Percentiles rank a stretch among this genome's conserved stretches.
phyloP scores from a whole-genome alignment of 2,329 filamentous ascomycete species.

The Lizonia empirigonia region DNA sequence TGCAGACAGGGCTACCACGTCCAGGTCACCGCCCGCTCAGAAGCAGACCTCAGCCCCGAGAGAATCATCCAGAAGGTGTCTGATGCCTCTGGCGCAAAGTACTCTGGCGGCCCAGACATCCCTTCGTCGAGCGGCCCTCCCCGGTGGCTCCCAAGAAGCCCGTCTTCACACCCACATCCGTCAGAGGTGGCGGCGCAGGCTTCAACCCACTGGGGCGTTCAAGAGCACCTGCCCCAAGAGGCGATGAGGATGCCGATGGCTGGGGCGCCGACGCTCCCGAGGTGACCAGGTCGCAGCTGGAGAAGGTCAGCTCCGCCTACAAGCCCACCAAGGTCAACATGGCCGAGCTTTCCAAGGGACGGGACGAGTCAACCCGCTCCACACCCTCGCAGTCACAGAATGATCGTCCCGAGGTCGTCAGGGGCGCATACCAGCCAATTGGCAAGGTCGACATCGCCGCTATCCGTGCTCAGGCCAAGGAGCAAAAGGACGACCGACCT shows the following conservation, averaged over 20 bases:
- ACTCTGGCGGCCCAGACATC: slow-evolving; percentile 70
- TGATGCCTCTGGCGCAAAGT: slow-evolving; percentile 93
- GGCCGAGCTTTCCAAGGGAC: slow-evolving; percentile 78
- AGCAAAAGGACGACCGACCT: slow-evolving; percentile 75
- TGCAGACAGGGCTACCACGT: slow-evolving; percentile 80
- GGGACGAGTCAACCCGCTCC: slow-evolving; percentile 68
- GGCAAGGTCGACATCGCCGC: slow-evolving; percentile 98
- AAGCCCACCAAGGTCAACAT: slow-evolving; percentile 96
- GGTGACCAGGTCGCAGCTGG: slow-evolving; percentile 81
- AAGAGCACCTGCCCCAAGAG: slow-evolving; percentile 59
- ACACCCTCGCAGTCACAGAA: slow-evolving; percentile 57
- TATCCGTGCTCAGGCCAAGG: slow-evolving; percentile 75
- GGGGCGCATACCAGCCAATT: slow-evolving; percentile 87
- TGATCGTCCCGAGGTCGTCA: slow-evolving; percentile 69
- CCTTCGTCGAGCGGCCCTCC: slow-evolving; percentile 62
- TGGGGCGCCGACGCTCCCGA: slow-evolving; percentile 96
- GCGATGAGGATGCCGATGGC: slow-evolving; percentile 77
- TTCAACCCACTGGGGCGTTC: slow-evolving; percentile 75
- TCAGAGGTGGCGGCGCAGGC: slow-evolving; percentile 58
- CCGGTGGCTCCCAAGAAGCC: slow-evolving; percentile 86
- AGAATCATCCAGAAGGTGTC: slow-evolving; percentile 90
- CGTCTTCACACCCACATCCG: slow-evolving; percentile 80
- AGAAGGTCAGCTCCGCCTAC: slow-evolving; percentile 92
- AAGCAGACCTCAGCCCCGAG: slow-evolving; percentile 85
- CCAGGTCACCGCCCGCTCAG: slow-evolving; percentile 92